Percentiles rank a stretch among this genome's conserved stretches.
Conservation (phyloP, 148 eudicot species). For the Camellia sinensis region DNA sequence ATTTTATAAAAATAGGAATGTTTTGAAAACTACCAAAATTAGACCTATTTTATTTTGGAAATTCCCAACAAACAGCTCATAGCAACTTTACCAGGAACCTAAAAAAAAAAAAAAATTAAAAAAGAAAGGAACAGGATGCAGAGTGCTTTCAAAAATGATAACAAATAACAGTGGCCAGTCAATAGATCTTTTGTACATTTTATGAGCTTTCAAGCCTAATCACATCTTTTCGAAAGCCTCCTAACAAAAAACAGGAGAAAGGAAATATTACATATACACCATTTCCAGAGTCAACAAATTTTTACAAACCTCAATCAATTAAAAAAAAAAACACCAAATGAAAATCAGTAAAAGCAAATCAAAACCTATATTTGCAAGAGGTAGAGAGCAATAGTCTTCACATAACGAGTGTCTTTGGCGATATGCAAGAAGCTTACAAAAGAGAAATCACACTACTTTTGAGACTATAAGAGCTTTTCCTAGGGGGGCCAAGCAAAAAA, state of each 20-base stretch:
- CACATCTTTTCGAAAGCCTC: not conserved
- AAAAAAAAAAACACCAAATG: not conserved
- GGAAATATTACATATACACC: not conserved
- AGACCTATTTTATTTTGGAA: too few relatives aligned
- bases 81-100: not conserved
- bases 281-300: not conserved
- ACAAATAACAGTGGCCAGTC: not conserved
- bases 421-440: slow-evolving; percentile 17
- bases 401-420: not conserved
- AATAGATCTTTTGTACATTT: not conserved
- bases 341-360: not conserved
- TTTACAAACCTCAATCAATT: not conserved
- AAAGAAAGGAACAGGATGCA: too few relatives aligned
- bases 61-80: too few relatives aligned
- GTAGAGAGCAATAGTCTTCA: not conserved
- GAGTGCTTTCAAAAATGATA: not conserved
- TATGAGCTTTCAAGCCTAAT: not conserved
- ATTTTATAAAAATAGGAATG: too few relatives aligned
- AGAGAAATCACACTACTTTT: slow-evolving; percentile 37
- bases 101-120: not conserved
- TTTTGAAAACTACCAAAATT: too few relatives aligned
- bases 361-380: not conserved
- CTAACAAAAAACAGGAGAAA: too few relatives aligned
- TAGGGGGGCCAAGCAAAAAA: slow-evolving; percentile 45
- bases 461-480: slow-evolving; percentile 48